Percentiles rank a stretch among this genome's conserved stretches.
These are phyloP conservation scores for Fusarium vanettenii DNA, from an alignment of 2,329 filamentous ascomycete genomes.

Conservation along the genomic window DNA sequence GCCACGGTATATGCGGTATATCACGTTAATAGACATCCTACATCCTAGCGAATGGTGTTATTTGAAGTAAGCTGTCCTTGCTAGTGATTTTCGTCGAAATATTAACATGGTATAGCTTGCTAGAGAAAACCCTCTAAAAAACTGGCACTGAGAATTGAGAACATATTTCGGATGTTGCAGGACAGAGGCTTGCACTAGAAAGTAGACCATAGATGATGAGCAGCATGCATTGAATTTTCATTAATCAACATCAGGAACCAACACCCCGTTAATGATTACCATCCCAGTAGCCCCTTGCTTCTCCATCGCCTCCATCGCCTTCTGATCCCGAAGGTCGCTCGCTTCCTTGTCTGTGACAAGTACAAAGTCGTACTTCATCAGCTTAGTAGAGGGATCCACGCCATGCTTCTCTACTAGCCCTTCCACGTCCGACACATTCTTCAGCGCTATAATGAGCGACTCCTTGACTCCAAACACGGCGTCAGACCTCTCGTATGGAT, in stretches of 20 bases:
- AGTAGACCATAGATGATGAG: too few relatives aligned
- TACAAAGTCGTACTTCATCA: conserved; percentile 25
- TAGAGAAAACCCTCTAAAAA: too few relatives aligned
- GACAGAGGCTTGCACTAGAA: too few relatives aligned
- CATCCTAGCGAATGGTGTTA: too few relatives aligned
- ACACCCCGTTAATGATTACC: not conserved
- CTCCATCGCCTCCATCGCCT: conserved; percentile 21
- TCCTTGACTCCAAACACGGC: conserved; percentile 90
- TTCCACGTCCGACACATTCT: conserved; percentile 6
- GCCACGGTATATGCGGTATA: too few relatives aligned
- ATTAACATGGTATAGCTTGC: too few relatives aligned
- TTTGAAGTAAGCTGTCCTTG: too few relatives aligned
- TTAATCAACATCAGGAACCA: not conserved
- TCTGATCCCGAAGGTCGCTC: conserved; percentile 19
- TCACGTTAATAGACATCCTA: too few relatives aligned
- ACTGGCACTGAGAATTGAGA: too few relatives aligned
- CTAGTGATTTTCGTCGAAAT: too few relatives aligned
- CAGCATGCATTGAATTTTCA: too few relatives aligned
- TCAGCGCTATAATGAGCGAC: conserved; percentile 76
- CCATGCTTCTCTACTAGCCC: conserved; percentile 12
- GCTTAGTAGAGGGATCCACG: conserved; percentile 1
- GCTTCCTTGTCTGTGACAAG: conserved; percentile 18
- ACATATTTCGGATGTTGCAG: too few relatives aligned
- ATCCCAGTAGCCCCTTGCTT: conserved; percentile 14
- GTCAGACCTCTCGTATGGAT: conserved; percentile 85